These are phyloP conservation scores for Flaveria sonorensis DNA, from an alignment of 129 eudicot genomes.

Conservation along the genomic window DNA sequence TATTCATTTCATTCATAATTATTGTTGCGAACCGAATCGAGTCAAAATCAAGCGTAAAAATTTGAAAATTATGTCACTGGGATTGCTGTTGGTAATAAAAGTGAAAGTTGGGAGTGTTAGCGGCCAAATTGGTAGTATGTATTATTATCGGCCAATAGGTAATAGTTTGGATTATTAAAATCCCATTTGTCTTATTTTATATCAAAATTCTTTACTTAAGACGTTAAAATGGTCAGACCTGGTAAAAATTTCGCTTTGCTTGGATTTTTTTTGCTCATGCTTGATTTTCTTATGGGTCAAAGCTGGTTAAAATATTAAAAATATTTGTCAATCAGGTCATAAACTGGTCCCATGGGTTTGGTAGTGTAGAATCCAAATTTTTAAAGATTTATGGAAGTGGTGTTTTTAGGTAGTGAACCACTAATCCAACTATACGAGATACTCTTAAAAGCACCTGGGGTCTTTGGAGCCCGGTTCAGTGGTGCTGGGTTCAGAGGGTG, in stretches of 20 bases:
- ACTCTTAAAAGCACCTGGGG: conserved; percentile 80
- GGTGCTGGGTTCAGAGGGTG: conserved; percentile 99
- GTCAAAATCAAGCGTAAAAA: no score
- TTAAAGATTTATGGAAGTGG: not conserved
- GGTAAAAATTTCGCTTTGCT: no score
- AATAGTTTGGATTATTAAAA: no score
- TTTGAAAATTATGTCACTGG: no score
- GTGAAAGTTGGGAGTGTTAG: no score
- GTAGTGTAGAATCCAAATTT: not conserved
- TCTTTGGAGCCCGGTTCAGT: conserved; percentile 90
- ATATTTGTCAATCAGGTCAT: not conserved
- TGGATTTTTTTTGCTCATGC: not conserved
- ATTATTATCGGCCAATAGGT: no score
- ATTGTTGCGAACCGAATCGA: no score
- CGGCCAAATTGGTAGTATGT: no score
- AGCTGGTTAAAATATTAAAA: not conserved
- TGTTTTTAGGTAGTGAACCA: conserved; percentile 75
- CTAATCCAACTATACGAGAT: conserved; percentile 77
- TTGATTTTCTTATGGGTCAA: not conserved
- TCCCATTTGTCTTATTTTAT: no score
- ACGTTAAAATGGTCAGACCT: not conserved
- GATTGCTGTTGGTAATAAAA: no score
- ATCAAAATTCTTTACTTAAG: not conserved
- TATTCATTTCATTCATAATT: no score
- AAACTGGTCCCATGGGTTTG: not conserved